Conservation (phyloP, 495 filamentous ascomycete genomes). For the Xylaria intraflava region DNA sequence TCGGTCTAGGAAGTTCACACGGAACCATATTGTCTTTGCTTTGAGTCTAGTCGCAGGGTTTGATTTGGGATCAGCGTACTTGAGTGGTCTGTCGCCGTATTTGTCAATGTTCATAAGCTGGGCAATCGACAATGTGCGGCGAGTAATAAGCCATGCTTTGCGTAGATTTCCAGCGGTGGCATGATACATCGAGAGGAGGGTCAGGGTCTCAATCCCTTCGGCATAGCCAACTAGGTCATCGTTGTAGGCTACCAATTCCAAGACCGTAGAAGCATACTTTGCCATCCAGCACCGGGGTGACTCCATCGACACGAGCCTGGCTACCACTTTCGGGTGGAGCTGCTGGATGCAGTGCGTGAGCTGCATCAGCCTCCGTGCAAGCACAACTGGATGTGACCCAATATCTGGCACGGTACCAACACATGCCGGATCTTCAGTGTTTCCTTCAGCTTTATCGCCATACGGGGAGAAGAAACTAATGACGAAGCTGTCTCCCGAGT, state of each 20-base stretch:
- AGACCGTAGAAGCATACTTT: constrained; percentile 32
- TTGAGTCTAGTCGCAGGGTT: constrained; percentile 16
- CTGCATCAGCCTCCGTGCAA: constrained; percentile 43
- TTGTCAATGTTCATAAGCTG: constrained; percentile 42
- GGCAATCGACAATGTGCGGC: constrained; percentile 34
- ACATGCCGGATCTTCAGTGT: constrained; percentile 17
- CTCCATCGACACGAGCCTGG: constrained; percentile 24
- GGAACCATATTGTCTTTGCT: constrained; percentile 27
- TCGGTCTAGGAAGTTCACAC: constrained; percentile 28
- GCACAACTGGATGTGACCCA: constrained; percentile 36
- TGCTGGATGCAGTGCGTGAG: constrained; percentile 44
- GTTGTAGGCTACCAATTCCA: constrained; percentile 40
- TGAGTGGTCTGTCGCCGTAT: constrained; percentile 21
- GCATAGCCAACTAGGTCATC: constrained; percentile 43
- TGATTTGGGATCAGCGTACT: constrained; percentile 24
- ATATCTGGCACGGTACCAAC: constrained; percentile 22
- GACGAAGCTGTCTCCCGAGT: constrained; percentile 26
- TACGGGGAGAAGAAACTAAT: constrained; percentile 22
- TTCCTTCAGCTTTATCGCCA: constrained; percentile 21
- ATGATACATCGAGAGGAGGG: constrained; percentile 34
- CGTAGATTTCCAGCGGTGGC: constrained; percentile 39
- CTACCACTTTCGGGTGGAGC: constrained; percentile 24
- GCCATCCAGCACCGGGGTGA: constrained; percentile 25
- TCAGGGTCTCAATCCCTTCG: constrained; percentile 39
- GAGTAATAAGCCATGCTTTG: constrained; percentile 39